Base-by-base conservation (phyloP, 305 asterid species). In the Solanum hybrid region DNA sequence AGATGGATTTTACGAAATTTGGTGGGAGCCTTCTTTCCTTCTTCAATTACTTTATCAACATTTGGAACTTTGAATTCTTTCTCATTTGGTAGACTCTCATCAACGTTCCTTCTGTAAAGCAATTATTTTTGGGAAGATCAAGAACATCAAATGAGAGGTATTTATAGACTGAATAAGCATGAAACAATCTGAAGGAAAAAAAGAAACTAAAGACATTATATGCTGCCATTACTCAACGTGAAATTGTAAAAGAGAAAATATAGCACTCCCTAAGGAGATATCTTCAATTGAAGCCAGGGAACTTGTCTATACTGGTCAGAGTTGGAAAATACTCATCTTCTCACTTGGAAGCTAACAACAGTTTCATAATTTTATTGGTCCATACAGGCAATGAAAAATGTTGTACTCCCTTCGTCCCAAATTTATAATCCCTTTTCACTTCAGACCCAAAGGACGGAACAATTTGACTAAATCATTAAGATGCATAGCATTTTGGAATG, bases 21-120 rank as follows among this genome's bases (percentile, higher is more conserved):
- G 24, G 94, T 92, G 33, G 99, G 94, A 89, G 75, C 94, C 93
- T 98, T 98, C 95, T 95, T 98, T 90, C 99, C 99, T 94, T 97
- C 98, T 95, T 96, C 98, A 41, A 95, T 95, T 85, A 97, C 92
- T 45, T 95, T 95, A 80, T 96, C 97, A 27, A 93, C 86, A 81
- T 98, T 98, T 77, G 96, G 99, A 92, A 96, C 91, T 93, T 92
- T 94, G 90, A 98, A 95, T 22, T 95, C 97, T 93, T 92, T 97
- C 94, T 94, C 93, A 83, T 90, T 88, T 2, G 96, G 97, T 90
- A 97, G 97, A 92, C 80, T 91, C 93, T 94, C 97, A 88, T 93
- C 91, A 10, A 91, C 88, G 89, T 98, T 92, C 92, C 92, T 98
- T 33, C 99, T 97, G 95, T 79, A 85, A 82, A 90, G 32, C 91